These are phyloP conservation scores for Periconia digitata DNA, from an alignment of 2,329 filamentous ascomycete genomes.

Conservation along the genomic window DNA sequence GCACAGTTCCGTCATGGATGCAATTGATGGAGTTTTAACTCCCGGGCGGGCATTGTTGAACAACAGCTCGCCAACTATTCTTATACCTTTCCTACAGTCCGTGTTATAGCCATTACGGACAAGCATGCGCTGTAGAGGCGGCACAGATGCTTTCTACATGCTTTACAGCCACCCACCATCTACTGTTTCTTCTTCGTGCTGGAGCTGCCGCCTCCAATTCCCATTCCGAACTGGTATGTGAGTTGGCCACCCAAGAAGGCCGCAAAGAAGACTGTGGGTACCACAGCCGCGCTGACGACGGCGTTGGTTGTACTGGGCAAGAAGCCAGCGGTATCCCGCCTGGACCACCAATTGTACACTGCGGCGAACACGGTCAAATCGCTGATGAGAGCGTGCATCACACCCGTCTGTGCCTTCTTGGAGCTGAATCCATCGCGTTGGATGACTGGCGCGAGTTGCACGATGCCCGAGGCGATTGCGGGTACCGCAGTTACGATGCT, in stretches of 20 bases:
- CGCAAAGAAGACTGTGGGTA: conserved; percentile 39
- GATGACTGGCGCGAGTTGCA: conserved; percentile 46
- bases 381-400: conserved; percentile 47
- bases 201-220: conserved; percentile 33
- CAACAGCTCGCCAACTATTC: too few species aligned
- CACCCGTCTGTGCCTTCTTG: conserved; percentile 44
- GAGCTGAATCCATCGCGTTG: conserved; percentile 47
- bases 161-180: too few species aligned
- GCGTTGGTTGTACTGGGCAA: conserved; percentile 41
- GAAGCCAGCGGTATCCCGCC: conserved; percentile 34
- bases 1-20: neutral
- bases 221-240: conserved; percentile 50
- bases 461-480: conserved; percentile 31
- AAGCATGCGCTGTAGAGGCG: too few species aligned
- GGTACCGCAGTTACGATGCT: conserved; percentile 37
- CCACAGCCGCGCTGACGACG: conserved; percentile 38
- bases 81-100: too few species aligned
- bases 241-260: conserved; percentile 48
- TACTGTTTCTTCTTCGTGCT: conserved; percentile 11
- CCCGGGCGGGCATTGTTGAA: neutral
- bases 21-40: neutral
- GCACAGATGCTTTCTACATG: too few species aligned
- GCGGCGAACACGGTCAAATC: conserved; percentile 44
- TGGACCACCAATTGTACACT: conserved; percentile 48
- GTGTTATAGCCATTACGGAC: too few species aligned